Evolutionary conservation across 2,329 filamentous ascomycete species (phyloP).

Genomic region (Teratosphaeria destructans): DNA sequence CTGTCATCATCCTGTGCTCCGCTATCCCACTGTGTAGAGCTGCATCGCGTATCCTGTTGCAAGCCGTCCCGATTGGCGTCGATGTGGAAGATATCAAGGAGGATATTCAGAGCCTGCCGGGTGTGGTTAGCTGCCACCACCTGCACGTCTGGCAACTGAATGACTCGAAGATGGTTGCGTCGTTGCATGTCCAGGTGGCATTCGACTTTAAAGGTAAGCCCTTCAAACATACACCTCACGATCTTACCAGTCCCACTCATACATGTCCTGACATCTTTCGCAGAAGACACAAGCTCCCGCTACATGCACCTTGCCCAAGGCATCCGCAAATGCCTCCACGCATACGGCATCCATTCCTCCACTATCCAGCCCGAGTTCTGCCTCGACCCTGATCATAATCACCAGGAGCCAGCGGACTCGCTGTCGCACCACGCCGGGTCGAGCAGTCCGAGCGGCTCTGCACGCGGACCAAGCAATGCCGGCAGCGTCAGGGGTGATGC

Average conservation of each 20-base stretch:
- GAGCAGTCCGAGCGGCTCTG: slow-evolving; percentile 11
- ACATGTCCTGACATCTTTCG: slow-evolving; percentile 39
- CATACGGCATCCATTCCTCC: slow-evolving; percentile 89
- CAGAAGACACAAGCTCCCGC: slow-evolving; percentile 61
- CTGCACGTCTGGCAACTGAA: slow-evolving; percentile 96
- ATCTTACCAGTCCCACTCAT: not conserved
- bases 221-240: not conserved
- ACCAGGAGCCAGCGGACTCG: slow-evolving; percentile 12
- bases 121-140: slow-evolving; percentile 85
- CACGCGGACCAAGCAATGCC: slow-evolving; percentile 22
- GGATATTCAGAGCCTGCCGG: slow-evolving; percentile 76
- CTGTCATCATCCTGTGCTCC: slow-evolving; percentile 60
- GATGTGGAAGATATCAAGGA: slow-evolving; percentile 82
- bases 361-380: slow-evolving; percentile 90
- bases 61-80: slow-evolving; percentile 84
- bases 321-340: slow-evolving; percentile 81
- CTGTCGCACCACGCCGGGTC: not conserved
- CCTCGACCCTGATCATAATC: slow-evolving; percentile 34
- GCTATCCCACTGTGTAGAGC: slow-evolving; percentile 70
- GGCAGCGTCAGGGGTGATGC: slow-evolving; percentile 20
- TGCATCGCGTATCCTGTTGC: slow-evolving; percentile 78
- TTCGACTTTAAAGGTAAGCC: slow-evolving; percentile 74
- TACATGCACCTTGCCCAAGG: slow-evolving; percentile 87
- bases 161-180: slow-evolving; percentile 87
- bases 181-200: slow-evolving; percentile 82